Evolutionary conservation across 106 monocot species (phyloP), one percentile per base, ranked within the genome.

Genomic region (Allium cepa): DNA sequence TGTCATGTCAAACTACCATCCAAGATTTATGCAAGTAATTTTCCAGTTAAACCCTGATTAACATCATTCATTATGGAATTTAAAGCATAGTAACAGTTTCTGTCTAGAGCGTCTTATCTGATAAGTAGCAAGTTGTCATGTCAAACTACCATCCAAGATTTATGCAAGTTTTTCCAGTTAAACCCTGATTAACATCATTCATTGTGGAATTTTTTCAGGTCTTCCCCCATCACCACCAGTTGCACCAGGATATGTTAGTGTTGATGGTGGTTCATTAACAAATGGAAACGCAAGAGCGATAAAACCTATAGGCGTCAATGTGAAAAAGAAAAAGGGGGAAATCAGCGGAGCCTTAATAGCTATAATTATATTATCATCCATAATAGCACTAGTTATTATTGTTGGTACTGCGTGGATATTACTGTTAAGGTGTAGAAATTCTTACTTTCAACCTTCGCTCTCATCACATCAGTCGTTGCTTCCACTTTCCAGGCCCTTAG

Each of bases 191-290:
- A 36, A 36, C 5, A 36, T 36, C 5, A 36, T 36, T 36, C 4
- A 36, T 36, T 36, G 3, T 36, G 36, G 57, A 50, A 63, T 70
- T 46, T 71, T 57, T 74, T 79, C 75, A 95, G 94, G 94, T n/a
- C 91, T 95, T 73, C 91, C 94, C 69, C 79, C 83, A 56, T 83
- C 94, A 22, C 94, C 94, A 18, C 94, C 94, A 27, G 58, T 70
- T 15, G 72, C 75, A 78, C 78, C 89, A 7, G 68, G 52, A 69
- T 59, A 77, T 69, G 50, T 72, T 60, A 74, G 66, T 75, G 47
- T 67, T 75, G 85, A 62, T 28, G 72, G 76, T 72, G 83, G 77
- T 46, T 2, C 74, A 58, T 75, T 82, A 16, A 75, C 69, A 9
- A 81, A 67, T 59, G 76, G 49, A 46, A 80, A 88, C 80, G 82